phyloP scores from a whole-genome alignment of 129 eudicot species.

The Scalesia atractyloides region DNA sequence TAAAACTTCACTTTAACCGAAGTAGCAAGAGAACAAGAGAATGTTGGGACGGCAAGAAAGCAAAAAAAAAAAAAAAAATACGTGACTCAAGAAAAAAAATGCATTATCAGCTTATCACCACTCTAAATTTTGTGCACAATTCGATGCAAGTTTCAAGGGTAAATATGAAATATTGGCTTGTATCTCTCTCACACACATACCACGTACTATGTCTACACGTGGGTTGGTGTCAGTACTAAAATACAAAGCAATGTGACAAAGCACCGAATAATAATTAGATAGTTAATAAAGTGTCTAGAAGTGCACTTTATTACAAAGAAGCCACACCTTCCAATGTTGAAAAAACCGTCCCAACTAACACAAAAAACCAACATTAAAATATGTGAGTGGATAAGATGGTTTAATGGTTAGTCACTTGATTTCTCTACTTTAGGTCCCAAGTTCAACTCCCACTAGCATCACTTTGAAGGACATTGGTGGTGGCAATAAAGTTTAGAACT shows the following conservation, averaged over 20 bases:
- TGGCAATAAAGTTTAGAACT: no score
- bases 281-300: not conserved
- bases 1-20: slow-evolving; percentile 22
- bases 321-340: slow-evolving; percentile 20
- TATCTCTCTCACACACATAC: not conserved
- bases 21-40: slow-evolving; percentile 40
- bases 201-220: slow-evolving; percentile 23
- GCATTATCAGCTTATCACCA: not conserved
- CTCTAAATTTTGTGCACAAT: not conserved
- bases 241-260: slow-evolving; percentile 12
- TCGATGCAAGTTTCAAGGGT: slow-evolving; percentile 15
- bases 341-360: not conserved
- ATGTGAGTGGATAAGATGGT: not conserved
- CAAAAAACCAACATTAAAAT: not conserved
- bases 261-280: slow-evolving; percentile 18
- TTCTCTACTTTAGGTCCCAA: no score
- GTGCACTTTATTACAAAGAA: slow-evolving; percentile 12
- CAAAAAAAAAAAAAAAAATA: slow-evolving; percentile 38
- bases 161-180: not conserved
- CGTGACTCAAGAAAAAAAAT: slow-evolving; percentile 35
- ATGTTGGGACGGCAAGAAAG: slow-evolving; percentile 42
- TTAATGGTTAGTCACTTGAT: not conserved
- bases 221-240: slow-evolving; percentile 26
- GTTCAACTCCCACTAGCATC: no score
- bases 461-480: no score